A percentile compares a stretch with the other conserved stretches of the same genome.
phyloP scores from a whole-genome alignment of 352 stramenopile species.

The Phytophthora podocarpi region DNA sequence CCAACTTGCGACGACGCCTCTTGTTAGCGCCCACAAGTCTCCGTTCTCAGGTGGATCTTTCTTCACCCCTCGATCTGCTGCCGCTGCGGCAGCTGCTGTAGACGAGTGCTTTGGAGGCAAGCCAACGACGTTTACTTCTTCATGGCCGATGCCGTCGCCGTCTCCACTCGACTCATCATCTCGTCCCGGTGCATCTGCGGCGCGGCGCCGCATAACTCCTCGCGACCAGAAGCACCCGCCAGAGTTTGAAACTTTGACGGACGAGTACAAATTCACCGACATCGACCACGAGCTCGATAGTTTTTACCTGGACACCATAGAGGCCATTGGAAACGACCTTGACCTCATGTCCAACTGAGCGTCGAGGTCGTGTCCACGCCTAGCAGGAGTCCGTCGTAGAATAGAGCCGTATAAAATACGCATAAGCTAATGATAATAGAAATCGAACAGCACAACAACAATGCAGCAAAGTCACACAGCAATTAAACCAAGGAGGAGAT shows the following conservation, averaged over 20 bases:
- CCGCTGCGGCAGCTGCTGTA: conserved; percentile 37
- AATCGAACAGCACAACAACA: conserved; percentile 2
- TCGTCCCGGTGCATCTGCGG: conserved; percentile 3
- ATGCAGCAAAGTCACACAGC: conserved; percentile 12
- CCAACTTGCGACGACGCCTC: conserved; percentile 24
- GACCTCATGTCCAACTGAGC: conserved; percentile 65
- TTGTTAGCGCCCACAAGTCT: conserved; percentile 19
- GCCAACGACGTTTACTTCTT: conserved; percentile 31
- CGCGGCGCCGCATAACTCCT: conserved; percentile 29
- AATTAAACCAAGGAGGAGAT: conserved; percentile 8
- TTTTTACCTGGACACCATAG: conserved; percentile 81
- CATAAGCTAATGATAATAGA: conserved; percentile 35
- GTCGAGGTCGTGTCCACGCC: neutral
- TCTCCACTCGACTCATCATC: conserved; percentile 15
- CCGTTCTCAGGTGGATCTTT: conserved; percentile 26
- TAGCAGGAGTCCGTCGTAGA: conserved; percentile 21
- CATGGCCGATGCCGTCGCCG: conserved; percentile 24
- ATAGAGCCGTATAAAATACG: conserved; percentile 28
- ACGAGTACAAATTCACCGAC: conserved; percentile 83
- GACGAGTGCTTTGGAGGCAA: conserved; percentile 64
- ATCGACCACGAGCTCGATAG: conserved; percentile 84
- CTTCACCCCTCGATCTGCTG: conserved; percentile 30
- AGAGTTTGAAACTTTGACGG: conserved; percentile 76
- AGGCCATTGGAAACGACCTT: conserved; percentile 62
- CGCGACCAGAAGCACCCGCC: conserved; percentile 50